A percentile compares a stretch with the other conserved stretches of the same genome.
Evolutionary conservation across 768 basidiomycete genomes (phyloP).

Genomic region (Pleurotus djamor): DNA sequence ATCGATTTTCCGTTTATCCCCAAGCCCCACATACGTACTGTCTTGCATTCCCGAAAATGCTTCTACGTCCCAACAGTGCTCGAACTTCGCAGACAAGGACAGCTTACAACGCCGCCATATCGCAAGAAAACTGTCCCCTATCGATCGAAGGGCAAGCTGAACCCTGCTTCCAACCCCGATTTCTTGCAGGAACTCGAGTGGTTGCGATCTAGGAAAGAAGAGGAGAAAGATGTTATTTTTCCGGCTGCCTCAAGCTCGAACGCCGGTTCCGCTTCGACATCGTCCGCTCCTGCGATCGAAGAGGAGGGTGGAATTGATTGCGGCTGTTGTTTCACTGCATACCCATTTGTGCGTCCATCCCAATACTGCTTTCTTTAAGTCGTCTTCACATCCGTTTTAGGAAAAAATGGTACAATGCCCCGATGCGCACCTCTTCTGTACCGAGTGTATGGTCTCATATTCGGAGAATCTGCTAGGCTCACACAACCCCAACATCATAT

Average conservation of each 20-base stretch:
- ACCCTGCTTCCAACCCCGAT: constrained; percentile 36
- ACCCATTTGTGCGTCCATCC: not conserved
- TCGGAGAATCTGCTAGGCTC: constrained; percentile 64
- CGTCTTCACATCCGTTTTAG: constrained; percentile 30
- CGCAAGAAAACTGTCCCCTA: constrained; percentile 28
- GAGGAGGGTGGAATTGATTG: constrained; percentile 73
- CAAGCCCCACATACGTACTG: constrained; percentile 47
- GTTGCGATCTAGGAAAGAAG: constrained; percentile 38
- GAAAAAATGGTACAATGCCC: constrained; percentile 87
- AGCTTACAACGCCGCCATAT: constrained; percentile 33
- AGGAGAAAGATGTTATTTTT: constrained; percentile 28
- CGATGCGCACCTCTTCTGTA: constrained; percentile 88
- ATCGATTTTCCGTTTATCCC: constrained; percentile 58
- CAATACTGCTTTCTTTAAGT: not conserved
- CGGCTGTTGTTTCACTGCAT: constrained; percentile 72
- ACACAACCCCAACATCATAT: constrained; percentile 62
- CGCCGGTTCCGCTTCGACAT: constrained; percentile 32
- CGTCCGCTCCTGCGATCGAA: constrained; percentile 30
- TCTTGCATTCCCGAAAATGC: constrained; percentile 29
- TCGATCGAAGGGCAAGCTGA: constrained; percentile 38
- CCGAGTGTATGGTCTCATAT: constrained; percentile 65
- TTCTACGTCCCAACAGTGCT: constrained; percentile 73
- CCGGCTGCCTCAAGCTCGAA: constrained; percentile 27
- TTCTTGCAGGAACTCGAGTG: constrained; percentile 47
- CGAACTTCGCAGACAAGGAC: constrained; percentile 34